Conservation (phyloP, 768 basidiomycete species). For the Mycena leptocephala region DNA sequence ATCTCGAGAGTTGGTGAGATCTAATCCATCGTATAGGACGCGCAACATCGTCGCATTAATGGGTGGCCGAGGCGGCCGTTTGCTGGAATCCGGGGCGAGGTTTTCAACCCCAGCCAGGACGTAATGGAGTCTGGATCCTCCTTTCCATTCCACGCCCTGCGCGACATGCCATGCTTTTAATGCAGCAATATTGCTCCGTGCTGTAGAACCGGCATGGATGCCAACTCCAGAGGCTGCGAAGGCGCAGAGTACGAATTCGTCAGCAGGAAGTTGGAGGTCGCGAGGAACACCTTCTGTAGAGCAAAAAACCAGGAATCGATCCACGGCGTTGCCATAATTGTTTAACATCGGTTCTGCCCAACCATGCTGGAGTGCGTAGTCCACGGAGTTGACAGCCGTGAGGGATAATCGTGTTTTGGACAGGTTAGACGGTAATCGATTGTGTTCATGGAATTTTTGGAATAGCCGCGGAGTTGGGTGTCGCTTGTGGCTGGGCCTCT, state of each 20-base stretch:
- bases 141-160: background rate
- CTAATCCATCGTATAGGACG: background rate
- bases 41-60: background rate
- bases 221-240: conserved; percentile 7
- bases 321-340: background rate
- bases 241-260: conserved; percentile 5
- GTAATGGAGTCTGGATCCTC: background rate
- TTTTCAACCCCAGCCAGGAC: background rate
- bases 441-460: background rate
- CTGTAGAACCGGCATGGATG: background rate
- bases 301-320: background rate
- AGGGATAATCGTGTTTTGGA: background rate
- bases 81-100: background rate
- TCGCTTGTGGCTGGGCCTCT: no score
- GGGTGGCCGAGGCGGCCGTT: background rate
- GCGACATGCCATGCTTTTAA: conserved; percentile 9
- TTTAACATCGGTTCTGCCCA: background rate
- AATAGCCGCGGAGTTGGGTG: no score
- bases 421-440: background rate
- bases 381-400: background rate
- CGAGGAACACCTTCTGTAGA: background rate
- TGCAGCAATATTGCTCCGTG: conserved; percentile 4
- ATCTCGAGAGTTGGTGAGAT: background rate
- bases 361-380: background rate
- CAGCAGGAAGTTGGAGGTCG: background rate